Base-by-base conservation (phyloP, 2,329 filamentous ascomycete genomes). In the Periconia sp. region DNA sequence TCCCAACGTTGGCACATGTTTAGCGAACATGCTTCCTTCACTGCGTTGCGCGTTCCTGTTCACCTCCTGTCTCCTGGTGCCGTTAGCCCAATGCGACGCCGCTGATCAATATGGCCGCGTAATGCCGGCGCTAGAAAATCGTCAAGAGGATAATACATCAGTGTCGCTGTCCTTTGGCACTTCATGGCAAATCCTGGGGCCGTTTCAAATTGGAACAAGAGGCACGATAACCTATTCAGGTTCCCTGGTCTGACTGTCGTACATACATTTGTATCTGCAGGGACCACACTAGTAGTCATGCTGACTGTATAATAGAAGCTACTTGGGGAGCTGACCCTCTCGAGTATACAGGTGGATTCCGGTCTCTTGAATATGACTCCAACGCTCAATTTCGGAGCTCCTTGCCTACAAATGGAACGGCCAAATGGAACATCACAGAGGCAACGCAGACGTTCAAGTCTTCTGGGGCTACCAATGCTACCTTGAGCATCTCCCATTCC, bases 271-370 rank as follows among this genome's bases (percentile, higher is more conserved):
- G 13, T 14, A 13, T 37, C 6, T 42, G 41, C 41, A 42, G 23
- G 23, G 15, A 37, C 11, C 33, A 11, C 33, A 14, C 33, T n/a
- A 17, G 6, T 18, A 10, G 15, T 10, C 19, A 31, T 46, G 44
- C 58, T 70, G 44, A 65, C 52, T 35, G 17, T 41, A 47, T 20
- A 44, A 30, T 53, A 84, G 83, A 85, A 70, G 80, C 80, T 19
- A 72, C 79, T 23, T 85, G 82, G 82, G 82, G 82, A 40, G 78
- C 82, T 31, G 83, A 85, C 70, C 83, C 82, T 37, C 71, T 85
- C 41, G 82, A 84, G 58, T 69, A 68, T 50, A 58, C 76, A 49
- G 82, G 82, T 41, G 82, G 82, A 41, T 85, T 85, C 62, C 74
- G 70, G 51, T 68, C 67, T 35, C 68, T 84, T 30, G 58, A 69